These are phyloP conservation scores for Carex pumila DNA, from an alignment of 176 grass and related monocot species.

Conservation along the genomic window DNA sequence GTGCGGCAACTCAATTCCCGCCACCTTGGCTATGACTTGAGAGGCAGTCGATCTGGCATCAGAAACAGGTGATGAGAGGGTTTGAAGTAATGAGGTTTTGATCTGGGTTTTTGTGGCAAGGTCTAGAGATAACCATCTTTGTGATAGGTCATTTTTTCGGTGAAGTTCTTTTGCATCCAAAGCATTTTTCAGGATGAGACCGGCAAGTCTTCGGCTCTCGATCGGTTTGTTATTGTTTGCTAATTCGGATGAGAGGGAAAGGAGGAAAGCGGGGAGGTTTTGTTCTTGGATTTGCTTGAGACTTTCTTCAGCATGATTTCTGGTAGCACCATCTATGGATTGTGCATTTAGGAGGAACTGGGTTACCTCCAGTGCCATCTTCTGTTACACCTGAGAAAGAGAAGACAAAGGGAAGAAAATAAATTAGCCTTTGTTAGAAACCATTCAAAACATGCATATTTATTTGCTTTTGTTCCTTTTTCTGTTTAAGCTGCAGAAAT, in stretches of 20 bases:
- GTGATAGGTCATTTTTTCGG: conserved; percentile 66
- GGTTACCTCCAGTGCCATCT: conserved; percentile 71
- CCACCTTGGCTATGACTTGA: conserved; percentile 78
- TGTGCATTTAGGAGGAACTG: conserved; percentile 75
- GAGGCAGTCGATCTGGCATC: conserved; percentile 78
- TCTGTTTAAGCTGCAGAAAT: background rate
- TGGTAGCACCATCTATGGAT: conserved; percentile 39
- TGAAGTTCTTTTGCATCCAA: conserved; percentile 75
- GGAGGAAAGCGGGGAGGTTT: conserved; percentile 61
- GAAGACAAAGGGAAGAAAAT: background rate
- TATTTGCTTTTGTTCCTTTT: background rate
- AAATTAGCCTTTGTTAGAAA: background rate
- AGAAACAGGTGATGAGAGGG: conserved; percentile 60
- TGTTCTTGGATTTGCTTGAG: conserved; percentile 87
- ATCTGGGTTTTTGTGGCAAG: conserved; percentile 53
- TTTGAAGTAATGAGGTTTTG: conserved; percentile 53
- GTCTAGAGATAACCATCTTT: conserved; percentile 76
- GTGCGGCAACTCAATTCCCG: conserved; percentile 69
- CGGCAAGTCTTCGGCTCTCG: conserved; percentile 67
- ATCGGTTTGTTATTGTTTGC: conserved; percentile 62
- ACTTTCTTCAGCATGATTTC: conserved; percentile 75
- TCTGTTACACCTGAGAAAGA: conserved; percentile 31
- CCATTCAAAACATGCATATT: background rate
- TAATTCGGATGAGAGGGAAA: conserved; percentile 56
- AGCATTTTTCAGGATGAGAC: conserved; percentile 77